Base-by-base conservation (phyloP, 148 eudicot species). In the Cornus kousa region DNA sequence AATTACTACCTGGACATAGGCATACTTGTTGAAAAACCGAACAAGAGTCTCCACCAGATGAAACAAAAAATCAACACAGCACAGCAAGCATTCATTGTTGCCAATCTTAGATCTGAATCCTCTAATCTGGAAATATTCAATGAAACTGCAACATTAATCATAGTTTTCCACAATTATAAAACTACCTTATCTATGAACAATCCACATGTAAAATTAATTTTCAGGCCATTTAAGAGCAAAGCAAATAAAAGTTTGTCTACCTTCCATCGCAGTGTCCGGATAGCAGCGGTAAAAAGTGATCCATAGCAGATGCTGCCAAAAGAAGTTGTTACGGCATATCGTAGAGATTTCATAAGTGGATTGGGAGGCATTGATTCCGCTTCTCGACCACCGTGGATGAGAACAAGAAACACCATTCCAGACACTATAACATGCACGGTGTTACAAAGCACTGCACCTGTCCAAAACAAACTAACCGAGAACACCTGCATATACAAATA, bases 281-380 rank as follows among this genome's bases (percentile, higher is more conserved):
- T 89, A 72, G 99, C 97, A 77, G 97, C 99, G n/a, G 99, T 96
- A 80, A 96, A 96, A 35, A 96, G 94, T 60, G 99, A 92, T 19
- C 99, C 99, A 75, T 95, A 96, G 87, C 99, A 96, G 55, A 96
- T 93, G 85, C 99, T 96, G 74, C 99, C 99, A 83, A 96, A 93
- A 68, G 99, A 96, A 69, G 97, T 93, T 7, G 99, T 93, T 39
- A 91, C 82, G 69, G 98, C 98, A 85, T 93, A 91, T 32, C 89
- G 88, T 80, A 93, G 73, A 78, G 95, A 93, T 68, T 90, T 92
- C 83, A 87, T 79, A 81, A 96, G 78, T 57, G 95, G 92, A 68
- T 87, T 92, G 50, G 92, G 80, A 80, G 99, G 99, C 94, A 93
- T 93, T 35, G 98, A 81, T 33, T 86, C 78, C 78, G 97, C 90